Percentiles rank a stretch among this genome's conserved stretches.
Evolutionary conservation across 331 rosid species (phyloP).

Genomic region (Arachis monticola): DNA sequence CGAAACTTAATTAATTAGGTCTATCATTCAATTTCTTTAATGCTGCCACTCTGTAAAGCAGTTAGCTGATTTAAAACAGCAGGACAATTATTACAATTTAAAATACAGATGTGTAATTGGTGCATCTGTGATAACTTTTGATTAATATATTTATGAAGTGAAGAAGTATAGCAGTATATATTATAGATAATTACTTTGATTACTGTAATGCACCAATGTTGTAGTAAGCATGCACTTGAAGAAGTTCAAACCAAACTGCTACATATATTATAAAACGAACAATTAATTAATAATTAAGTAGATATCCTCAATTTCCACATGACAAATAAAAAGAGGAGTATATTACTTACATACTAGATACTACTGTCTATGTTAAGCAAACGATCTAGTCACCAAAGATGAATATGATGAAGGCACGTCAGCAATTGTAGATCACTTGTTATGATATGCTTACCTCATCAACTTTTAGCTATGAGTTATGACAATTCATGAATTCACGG

Average conservation of each 20-base stretch:
- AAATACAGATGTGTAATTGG: not conserved
- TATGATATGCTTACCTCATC: too few species aligned
- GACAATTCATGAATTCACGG: too few species aligned
- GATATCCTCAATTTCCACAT: conserved; percentile 23
- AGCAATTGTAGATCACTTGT: too few species aligned
- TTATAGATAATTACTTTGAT: too few species aligned
- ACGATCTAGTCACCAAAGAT: not conserved
- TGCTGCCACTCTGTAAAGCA: conserved; percentile 27
- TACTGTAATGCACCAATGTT: not conserved
- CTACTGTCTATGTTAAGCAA: not conserved
- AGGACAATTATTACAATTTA: not conserved
- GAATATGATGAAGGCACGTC: not conserved
- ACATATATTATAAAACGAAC: not conserved
- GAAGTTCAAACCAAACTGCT: not conserved
- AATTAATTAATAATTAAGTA: not conserved
- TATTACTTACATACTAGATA: too few species aligned
- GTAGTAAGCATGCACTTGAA: not conserved
- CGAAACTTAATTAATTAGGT: conserved; percentile 11
- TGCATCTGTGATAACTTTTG: conserved; percentile 2
- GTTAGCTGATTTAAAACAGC: not conserved
- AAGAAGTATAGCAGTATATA: not conserved
- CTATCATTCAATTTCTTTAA: conserved; percentile 17
- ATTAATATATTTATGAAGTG: not conserved
- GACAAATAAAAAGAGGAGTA: not conserved
- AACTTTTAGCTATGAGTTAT: too few species aligned